Evolutionary conservation across 2,329 filamentous ascomycete species (phyloP).

Genomic region (Sarocladium brachiariae): DNA sequence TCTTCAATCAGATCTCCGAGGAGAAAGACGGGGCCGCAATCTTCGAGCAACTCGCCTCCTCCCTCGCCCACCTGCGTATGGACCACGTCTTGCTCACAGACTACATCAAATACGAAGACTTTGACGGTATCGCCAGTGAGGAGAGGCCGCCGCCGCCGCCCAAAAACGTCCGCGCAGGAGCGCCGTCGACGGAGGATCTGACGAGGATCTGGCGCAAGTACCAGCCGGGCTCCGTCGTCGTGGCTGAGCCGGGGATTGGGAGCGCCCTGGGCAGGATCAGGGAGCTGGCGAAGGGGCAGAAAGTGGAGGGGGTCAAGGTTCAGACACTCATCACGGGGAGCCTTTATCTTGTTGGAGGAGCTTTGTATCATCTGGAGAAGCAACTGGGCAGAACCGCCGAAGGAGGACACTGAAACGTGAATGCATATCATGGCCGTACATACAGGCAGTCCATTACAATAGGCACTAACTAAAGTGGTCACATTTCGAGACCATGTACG

Average conservation of each 20-base stretch:
- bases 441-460: too few species aligned
- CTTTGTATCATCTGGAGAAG: slow-evolving; percentile 3
- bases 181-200: not conserved
- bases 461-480: too few species aligned
- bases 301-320: not conserved
- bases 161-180: not conserved
- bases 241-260: not conserved
- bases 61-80: slow-evolving; percentile 6
- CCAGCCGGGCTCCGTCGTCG: not conserved
- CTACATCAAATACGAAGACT: slow-evolving; percentile 6
- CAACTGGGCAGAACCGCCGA: not conserved
- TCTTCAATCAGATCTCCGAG: slow-evolving; percentile 10
- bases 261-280: not conserved
- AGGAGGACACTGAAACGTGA: too few species aligned
- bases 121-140: not conserved
- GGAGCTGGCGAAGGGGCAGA: not conserved
- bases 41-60: not conserved
- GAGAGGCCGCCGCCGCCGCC: not conserved
- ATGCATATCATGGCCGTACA: too few species aligned
- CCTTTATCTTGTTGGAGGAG: slow-evolving; percentile 2
- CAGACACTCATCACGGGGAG: slow-evolving; percentile 2
- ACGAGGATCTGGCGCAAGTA: not conserved
- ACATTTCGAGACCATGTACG: too few species aligned
- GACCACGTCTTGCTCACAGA: slow-evolving; percentile 10
- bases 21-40: slow-evolving; percentile 4